Conservation (phyloP, 2,329 filamentous ascomycete genomes). For the Botryotinia globosa region DNA sequence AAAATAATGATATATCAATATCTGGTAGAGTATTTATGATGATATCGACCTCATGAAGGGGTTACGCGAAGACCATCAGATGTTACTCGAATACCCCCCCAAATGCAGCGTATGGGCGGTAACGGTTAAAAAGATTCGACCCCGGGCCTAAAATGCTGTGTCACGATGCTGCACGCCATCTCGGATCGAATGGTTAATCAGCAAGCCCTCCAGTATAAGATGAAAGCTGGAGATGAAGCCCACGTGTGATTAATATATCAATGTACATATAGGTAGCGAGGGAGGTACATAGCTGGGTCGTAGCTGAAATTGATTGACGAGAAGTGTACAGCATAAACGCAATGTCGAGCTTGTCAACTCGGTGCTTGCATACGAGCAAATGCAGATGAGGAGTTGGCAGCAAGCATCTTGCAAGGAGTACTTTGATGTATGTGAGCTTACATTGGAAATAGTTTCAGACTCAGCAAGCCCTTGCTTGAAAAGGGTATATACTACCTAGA, state of each 20-base stretch:
- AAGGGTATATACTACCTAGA: neutral
- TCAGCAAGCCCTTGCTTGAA: neutral
- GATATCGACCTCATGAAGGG: neutral
- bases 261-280: neutral
- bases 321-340: neutral
- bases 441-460: neutral
- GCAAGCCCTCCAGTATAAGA: neutral
- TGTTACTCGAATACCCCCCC: neutral
- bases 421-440: neutral
- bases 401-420: neutral
- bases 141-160: neutral
- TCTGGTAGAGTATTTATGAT: neutral
- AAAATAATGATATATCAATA: neutral
- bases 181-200: neutral
- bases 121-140: neutral
- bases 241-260: neutral
- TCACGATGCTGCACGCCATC: conserved; percentile 14
- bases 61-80: conserved; percentile 10
- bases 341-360: neutral
- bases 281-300: no score
- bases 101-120: neutral
- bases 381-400: neutral
- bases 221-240: conserved; percentile 1
- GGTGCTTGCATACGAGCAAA: neutral
- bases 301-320: neutral